Base-by-base conservation (phyloP, 306 rosid species). In the Inga laurina region DNA sequence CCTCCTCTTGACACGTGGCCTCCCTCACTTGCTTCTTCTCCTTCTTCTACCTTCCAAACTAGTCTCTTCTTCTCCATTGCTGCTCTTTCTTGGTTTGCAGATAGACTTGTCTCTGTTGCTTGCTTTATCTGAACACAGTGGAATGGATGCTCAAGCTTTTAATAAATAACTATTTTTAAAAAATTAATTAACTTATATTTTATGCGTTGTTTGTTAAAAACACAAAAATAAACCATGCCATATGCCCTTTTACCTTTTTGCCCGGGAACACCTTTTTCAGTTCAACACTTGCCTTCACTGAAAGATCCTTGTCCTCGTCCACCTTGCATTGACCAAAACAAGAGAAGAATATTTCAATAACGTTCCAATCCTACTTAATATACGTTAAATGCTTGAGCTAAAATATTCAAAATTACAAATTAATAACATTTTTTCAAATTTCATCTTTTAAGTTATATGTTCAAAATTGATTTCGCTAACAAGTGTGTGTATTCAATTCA, bases 51-150 rank as follows among this genome's bases (percentile, higher is more conserved):
- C 81, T 90, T 79, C 97, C 97, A 93, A 16, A 82, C 85, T 52
- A 93, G 78, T 79, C 94, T 88, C 84, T 90, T 93, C 81, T 78
- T 88, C 89, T 93, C 96, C 97, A 93, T 93, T 78, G 85, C 93
- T 30, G 74, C 79, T 87, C 94, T 90, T 85, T 71, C 92, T 88
- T 93, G 97, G 83, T 90, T 91, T n/a, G 92, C 95, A 43, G 95
- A 89, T 77, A 94, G 88, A 76, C 92, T 94, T 79, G 51, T 88
- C 85, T 92, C 97, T 45, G 85, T 85, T 59, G 87, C 52, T 77
- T 89, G 79, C 65, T 41, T 82, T 83, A 94, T 85, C 98, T 94
- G 89, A 75, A 65, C 62, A 79, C 76, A 84, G 73, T 5, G 13
- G 27, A 66, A 45, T 69, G 27, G 35, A 61, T 30, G 43, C 8